Evolutionary conservation across 176 grass and related monocot species (phyloP).

Genomic region (Cenchrus americanus): DNA sequence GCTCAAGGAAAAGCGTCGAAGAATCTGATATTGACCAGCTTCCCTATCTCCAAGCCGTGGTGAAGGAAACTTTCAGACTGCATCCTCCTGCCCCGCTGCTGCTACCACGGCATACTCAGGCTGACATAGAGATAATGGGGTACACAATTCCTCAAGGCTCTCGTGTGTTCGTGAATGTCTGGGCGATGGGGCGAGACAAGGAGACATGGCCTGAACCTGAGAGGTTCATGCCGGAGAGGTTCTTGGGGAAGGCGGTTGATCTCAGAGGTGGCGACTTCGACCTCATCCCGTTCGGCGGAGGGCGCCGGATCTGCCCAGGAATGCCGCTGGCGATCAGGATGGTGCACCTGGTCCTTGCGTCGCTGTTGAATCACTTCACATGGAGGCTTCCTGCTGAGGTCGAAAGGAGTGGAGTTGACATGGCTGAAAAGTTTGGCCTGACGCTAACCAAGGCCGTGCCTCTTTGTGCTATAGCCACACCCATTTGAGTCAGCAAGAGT

Average conservation of each 20-base stretch:
- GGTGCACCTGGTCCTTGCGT: constrained; percentile 48
- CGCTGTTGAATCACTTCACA: constrained; percentile 21
- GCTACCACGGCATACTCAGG: constrained; percentile 22
- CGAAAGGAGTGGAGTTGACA: constrained; percentile 36
- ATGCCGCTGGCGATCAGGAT: constrained; percentile 48
- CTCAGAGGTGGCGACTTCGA: constrained; percentile 37
- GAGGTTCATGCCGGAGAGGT: constrained; percentile 48
- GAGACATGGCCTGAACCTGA: constrained; percentile 42
- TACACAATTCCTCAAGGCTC: constrained; percentile 37
- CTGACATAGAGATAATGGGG: background rate
- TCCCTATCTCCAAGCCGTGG: constrained; percentile 53
- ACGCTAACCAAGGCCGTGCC: constrained; percentile 33
- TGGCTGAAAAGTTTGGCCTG: constrained; percentile 52
- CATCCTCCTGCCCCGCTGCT: constrained; percentile 48
- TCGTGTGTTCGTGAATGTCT: constrained; percentile 43
- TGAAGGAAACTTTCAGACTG: constrained; percentile 56
- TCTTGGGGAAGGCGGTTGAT: constrained; percentile 5
- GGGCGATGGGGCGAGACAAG: constrained; percentile 30
- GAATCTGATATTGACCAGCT: constrained; percentile 40
- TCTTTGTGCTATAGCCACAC: constrained; percentile 35
- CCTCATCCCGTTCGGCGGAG: constrained; percentile 48
- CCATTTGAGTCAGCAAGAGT: constrained; percentile 7
- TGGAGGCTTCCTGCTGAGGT: constrained; percentile 45
- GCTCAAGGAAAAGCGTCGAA: constrained; percentile 22
- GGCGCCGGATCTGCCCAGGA: constrained; percentile 45